Evolutionary conservation across 2,329 filamentous ascomycete species (phyloP), one percentile per base, ranked within the genome.

Genomic region (Neonectria neomacrospora): DNA sequence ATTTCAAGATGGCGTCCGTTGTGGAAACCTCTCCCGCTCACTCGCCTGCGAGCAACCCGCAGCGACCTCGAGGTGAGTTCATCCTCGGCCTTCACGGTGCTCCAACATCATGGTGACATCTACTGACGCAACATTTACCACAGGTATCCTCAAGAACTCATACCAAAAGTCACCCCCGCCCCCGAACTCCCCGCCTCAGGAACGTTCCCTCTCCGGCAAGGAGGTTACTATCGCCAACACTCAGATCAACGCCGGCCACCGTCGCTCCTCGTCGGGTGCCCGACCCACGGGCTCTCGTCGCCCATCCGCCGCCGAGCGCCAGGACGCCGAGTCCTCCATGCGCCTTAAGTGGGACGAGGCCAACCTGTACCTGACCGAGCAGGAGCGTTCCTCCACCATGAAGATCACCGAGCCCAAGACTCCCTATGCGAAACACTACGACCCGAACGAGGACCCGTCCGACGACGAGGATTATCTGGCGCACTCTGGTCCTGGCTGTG

Each of bases 361-460:
- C 48, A 99, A 99, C 76, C 86, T 99, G 32, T 99, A 97, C 80
- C 86, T 99, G 56, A 96, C 96, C 8, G 96, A 99, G 81, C 95
- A 98, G 80, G 93, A 98, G 80, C 94, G 92, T 80, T 93, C 90
- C 63, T 91, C 91, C 66, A 97, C 94, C 63, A 99, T 99, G 96
- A 99, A 98, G 85, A 99, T 99, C 69, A 92, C 94, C 70, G 96
- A 99, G 82, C 96, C 96, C 65, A 99, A 99, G 85, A 99, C 96
- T 8, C 96, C 96, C 5, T 99, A 95, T 77, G 96, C 93, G 37
- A 91, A 91, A 75, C 93, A 94, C 74, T 97, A 97, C 79, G 92
- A 98, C 75, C 94, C 94, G 5, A 78, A 89, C 44, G 93, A 97
- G 75, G 95, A 98, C 67, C 93, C 93, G 54, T 91, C 90, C 34